Percentiles rank a stretch among this genome's conserved stretches.
Conservation (phyloP, 306 rosid genomes). For the Sechiopsis laciniata region DNA sequence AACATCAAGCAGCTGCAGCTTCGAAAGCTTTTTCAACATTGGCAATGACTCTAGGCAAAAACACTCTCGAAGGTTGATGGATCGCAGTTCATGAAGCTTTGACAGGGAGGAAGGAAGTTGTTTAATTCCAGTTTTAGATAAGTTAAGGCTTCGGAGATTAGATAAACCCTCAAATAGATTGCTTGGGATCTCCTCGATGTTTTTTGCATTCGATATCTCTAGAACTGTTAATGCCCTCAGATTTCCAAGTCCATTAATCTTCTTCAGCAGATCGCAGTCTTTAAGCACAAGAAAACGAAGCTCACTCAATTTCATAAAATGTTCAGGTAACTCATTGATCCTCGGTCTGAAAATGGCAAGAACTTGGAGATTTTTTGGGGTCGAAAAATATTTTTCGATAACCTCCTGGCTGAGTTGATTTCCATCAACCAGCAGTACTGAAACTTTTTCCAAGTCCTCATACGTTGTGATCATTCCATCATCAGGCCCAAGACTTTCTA, state of each 20-base stretch:
- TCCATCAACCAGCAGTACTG: conserved; percentile 31
- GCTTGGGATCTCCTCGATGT: conserved; percentile 1
- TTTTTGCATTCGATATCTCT: conserved; percentile 35
- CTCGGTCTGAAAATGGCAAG: conserved; percentile 31
- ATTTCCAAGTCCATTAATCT: neutral
- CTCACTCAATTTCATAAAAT: neutral
- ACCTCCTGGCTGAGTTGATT: conserved; percentile 19
- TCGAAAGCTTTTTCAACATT: neutral
- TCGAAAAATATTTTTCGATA: conserved; percentile 6
- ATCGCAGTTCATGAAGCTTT: conserved; percentile 18
- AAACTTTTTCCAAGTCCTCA: conserved; percentile 18
- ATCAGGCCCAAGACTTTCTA: conserved; percentile 21
- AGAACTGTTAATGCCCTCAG: conserved; percentile 17
- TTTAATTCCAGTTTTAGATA: conserved; percentile 24
- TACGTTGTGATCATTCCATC: conserved; percentile 27
- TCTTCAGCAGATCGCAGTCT: conserved; percentile 31
- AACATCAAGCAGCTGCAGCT: conserved; percentile 36
- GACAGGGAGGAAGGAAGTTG: conserved; percentile 31
- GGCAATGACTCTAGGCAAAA: conserved; percentile 18
- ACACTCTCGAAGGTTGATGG: conserved; percentile 29
- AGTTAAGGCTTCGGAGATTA: conserved; percentile 30
- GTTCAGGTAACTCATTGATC: neutral
- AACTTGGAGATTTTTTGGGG: conserved; percentile 6
- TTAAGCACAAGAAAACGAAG: conserved; percentile 37
- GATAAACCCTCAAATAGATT: conserved; percentile 3